Conservation (phyloP, 371 early-diverging fungal species). For the Mucor irregularis region DNA sequence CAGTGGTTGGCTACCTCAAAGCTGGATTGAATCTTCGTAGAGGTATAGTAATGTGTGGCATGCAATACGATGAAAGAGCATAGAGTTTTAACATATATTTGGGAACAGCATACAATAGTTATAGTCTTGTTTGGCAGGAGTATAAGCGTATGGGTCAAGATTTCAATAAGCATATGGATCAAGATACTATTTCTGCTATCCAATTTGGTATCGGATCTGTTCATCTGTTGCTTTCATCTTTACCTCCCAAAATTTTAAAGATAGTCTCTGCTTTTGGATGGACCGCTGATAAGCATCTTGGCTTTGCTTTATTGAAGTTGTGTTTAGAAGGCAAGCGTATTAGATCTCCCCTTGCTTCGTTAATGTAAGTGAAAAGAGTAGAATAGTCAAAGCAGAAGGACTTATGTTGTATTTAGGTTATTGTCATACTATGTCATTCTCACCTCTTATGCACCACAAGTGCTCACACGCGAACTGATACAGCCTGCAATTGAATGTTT, state of each 20-base stretch:
- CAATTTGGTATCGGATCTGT: slow-evolving; percentile 64
- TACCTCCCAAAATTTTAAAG: slow-evolving; percentile 59
- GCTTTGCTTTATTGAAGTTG: slow-evolving; percentile 56
- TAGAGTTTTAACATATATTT: background rate
- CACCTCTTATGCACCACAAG: slow-evolving; percentile 48
- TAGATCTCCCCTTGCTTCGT: slow-evolving; percentile 58
- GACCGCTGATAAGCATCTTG: slow-evolving; percentile 60
- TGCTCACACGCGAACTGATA: slow-evolving; percentile 40
- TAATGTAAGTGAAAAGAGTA: slow-evolving; percentile 42
- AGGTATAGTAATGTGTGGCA: slow-evolving; percentile 39
- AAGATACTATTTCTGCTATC: slow-evolving; percentile 45
- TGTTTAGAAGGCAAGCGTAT: slow-evolving; percentile 57
- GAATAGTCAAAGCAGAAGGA: background rate
- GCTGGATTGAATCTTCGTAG: slow-evolving; percentile 60
- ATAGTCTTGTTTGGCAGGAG: slow-evolving; percentile 52
- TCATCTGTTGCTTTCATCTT: slow-evolving; percentile 55
- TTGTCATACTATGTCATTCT: slow-evolving; percentile 44
- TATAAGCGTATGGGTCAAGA: slow-evolving; percentile 50
- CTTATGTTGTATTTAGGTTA: slow-evolving; percentile 6
- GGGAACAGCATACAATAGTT: slow-evolving; percentile 42
- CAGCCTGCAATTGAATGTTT: slow-evolving; percentile 62
- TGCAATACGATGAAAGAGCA: background rate
- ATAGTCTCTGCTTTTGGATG: slow-evolving; percentile 61
- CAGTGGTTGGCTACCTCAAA: slow-evolving; percentile 59
- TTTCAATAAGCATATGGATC: slow-evolving; percentile 40